Evolutionary conservation across 2,329 filamentous ascomycete species (phyloP).

Genomic region (Diaporthe caulivora): DNA sequence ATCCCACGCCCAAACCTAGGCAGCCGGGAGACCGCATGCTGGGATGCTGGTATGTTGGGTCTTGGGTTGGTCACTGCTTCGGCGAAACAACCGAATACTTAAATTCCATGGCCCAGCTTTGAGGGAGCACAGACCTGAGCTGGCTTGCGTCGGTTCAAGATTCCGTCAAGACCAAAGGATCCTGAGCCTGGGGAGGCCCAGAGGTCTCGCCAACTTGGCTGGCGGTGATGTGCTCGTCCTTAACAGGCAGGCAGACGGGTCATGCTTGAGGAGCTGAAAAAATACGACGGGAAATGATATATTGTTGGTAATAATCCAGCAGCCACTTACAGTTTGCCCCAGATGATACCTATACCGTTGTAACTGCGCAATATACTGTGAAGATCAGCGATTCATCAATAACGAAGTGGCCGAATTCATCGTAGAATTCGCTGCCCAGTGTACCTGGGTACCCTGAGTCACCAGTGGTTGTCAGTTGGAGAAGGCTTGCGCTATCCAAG

Average conservation of each 20-base stretch:
- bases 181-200: not conserved
- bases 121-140: not conserved
- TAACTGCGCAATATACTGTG: not conserved
- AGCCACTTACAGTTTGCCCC: not conserved
- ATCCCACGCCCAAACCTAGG: not conserved
- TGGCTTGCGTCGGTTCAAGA: slow-evolving; percentile 23
- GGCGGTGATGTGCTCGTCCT: slow-evolving; percentile 14
- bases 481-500: not conserved
- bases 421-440: too few species aligned
- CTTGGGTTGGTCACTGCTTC: slow-evolving; percentile 13
- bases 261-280: not conserved
- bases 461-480: not conserved
- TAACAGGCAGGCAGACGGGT: not conserved
- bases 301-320: too few species aligned
- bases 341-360: too few species aligned
- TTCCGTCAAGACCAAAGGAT: not conserved
- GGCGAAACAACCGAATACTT: not conserved
- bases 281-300: not conserved
- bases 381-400: not conserved
- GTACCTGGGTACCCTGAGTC: not conserved
- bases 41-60: not conserved
- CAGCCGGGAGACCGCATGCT: not conserved
- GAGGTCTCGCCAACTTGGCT: slow-evolving; percentile 20
- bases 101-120: not conserved
- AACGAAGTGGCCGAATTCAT: not conserved